Conservation (phyloP, 805 yeast genomes). For the Cyberlindnera xishuangbannaensis region DNA sequence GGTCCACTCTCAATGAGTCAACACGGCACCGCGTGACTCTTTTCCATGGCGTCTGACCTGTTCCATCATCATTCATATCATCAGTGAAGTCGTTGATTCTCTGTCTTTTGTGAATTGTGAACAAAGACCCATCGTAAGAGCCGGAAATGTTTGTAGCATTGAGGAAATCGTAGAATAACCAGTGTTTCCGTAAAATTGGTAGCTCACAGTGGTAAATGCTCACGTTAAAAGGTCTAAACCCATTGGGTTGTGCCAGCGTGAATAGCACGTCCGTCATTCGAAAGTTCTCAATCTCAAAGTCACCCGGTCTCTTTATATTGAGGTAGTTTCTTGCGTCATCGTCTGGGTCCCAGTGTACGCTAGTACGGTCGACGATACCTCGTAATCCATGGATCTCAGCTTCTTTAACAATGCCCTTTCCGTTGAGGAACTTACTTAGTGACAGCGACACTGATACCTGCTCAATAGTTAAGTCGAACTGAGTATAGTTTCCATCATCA, state of each 20-base stretch:
- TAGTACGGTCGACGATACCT: slow-evolving; percentile 90
- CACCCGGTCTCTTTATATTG: slow-evolving; percentile 74
- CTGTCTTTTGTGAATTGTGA: slow-evolving; percentile 82
- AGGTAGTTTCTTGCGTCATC: slow-evolving; percentile 81
- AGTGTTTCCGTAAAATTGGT: slow-evolving; percentile 77
- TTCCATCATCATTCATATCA: slow-evolving; percentile 18
- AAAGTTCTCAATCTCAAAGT: slow-evolving; percentile 84
- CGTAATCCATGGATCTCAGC: slow-evolving; percentile 79
- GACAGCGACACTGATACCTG: slow-evolving; percentile 76
- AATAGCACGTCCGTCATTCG: slow-evolving; percentile 81
- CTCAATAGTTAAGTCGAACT: slow-evolving; percentile 86
- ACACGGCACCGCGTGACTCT: slow-evolving; percentile 74
- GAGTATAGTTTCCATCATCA: slow-evolving; percentile 95
- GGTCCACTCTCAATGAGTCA: slow-evolving; percentile 82
- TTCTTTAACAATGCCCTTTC: slow-evolving; percentile 78
- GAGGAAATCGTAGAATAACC: slow-evolving; percentile 85
- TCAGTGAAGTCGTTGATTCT: slow-evolving; percentile 40
- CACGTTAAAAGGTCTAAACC: slow-evolving; percentile 77
- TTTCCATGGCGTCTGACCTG: slow-evolving; percentile 37
- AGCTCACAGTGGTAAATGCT: slow-evolving; percentile 85
- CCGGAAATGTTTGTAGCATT: slow-evolving; percentile 86
- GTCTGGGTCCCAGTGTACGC: slow-evolving; percentile 73
- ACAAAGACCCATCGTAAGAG: slow-evolving; percentile 85
- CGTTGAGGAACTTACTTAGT: slow-evolving; percentile 82
- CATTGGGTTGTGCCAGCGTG: slow-evolving; percentile 74